Percentiles rank a stretch among this genome's conserved stretches.
Evolutionary conservation across 306 rosid genomes (phyloP).

Genomic region (Quercus variabilis): DNA sequence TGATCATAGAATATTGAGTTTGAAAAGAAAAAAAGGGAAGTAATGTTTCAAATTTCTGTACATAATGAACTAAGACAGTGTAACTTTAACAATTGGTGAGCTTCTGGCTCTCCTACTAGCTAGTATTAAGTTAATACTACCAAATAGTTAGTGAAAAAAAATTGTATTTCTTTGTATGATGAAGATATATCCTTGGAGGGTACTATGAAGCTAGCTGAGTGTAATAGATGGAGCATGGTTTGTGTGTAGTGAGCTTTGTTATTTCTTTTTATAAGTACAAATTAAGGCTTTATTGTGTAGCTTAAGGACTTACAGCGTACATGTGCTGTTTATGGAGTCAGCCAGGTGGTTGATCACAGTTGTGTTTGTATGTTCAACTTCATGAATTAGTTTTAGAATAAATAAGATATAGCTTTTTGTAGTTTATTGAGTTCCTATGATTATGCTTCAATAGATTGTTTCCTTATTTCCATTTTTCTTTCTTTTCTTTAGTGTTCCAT

Average conservation of each 20-base stretch:
- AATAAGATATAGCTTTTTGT: neutral
- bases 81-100: constrained; percentile 40
- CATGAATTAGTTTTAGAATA: constrained; percentile 18
- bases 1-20: constrained; percentile 33
- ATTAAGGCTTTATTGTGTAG: neutral
- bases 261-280: neutral
- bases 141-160: constrained; percentile 1
- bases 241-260: constrained; percentile 14
- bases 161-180: neutral
- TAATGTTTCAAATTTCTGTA: constrained; percentile 45
- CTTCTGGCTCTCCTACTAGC: constrained; percentile 19
- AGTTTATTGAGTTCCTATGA: neutral
- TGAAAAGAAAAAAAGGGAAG: constrained; percentile 13
- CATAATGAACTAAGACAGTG: constrained; percentile 44
- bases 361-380: constrained; percentile 25
- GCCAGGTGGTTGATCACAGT: constrained; percentile 32
- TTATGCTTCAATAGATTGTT: neutral
- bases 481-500: neutral
- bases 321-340: constrained; percentile 38
- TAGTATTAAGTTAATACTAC: constrained; percentile 23
- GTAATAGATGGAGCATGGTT: neutral
- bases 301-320: constrained; percentile 33
- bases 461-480: neutral
- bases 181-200: constrained; percentile 3
- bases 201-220: neutral